Base-by-base conservation (phyloP, 2,329 filamentous ascomycete species). In the Cladophialophora psammophila region DNA sequence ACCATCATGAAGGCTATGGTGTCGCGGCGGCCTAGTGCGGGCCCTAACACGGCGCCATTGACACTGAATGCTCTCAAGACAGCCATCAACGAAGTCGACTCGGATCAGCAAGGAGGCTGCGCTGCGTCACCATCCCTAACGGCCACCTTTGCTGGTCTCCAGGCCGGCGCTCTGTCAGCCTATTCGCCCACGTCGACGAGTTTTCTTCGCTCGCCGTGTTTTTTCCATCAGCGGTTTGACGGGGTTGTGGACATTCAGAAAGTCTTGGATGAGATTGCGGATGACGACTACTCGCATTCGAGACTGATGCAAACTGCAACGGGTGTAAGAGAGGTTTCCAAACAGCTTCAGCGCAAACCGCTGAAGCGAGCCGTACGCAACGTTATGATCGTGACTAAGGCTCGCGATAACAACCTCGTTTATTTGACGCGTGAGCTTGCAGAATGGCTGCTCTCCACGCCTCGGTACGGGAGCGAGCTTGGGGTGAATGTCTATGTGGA, bases 401-500 rank as follows among this genome's bases (percentile, higher is more conserved):
- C 95, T 26, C 89, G 95, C 70, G 95, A 99, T 81, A 98, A 99
- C 76, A 89, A 92, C 73, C 86, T 99, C 15, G 94, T 99, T 38
- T 87, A 91, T 72, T 84, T 97, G 72, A 99, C 95, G 1, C 87
- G 92, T 66, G 93, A 99, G 77, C 83, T 99, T 66, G 85, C 94
- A 10, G 87, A 90, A 72, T 99, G 94, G 93, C 85, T 99, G 38
- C 86, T 99, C 67, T 87, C 86, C 68, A 97, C 93, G 2, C 93
- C 95, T 12, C 88, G 95, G 56, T 97, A 99, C 77, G 93, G 93
- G 52, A 93, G 88, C 62, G 90, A 95, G 69, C 78, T 95, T n/a
- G 95, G 95, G 13, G 91, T 99, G 62, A 97, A 94, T 74, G 95
- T 99, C 71, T 98, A 96, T 76, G 95, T 99, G n/a, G 95, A 99